Evolutionary conservation across 2,329 filamentous ascomycete genomes (phyloP), one percentile per base, ranked within the genome.

Genomic region (Cyphellophora europaea): DNA sequence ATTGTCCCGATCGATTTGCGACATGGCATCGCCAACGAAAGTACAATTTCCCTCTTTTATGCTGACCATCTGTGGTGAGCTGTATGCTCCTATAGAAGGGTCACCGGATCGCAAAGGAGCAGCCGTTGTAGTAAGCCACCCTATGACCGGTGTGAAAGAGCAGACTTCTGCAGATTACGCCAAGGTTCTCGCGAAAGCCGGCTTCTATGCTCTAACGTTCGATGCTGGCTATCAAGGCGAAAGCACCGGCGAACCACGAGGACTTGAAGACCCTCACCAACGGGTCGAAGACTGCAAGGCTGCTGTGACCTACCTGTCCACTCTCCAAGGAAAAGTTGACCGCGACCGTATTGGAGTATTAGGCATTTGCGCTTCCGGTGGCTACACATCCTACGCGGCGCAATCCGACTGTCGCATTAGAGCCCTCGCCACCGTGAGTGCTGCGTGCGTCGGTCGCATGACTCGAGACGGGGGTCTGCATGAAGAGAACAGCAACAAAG

Each of bases 171-270:
- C 45, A 5, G 34, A 51, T 23, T 57, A 64, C 31, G 58, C 58
- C 11, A 38, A 43, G 3, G 13, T 37, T 0, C 48, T 63, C 5
- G 33, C 55, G 12, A 35, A 53, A 14, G 37, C 41, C 2, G 58
- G 61, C 6, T 62, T 62, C 42, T 38, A 46, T 28, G 32, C 42
- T 5, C 44, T 65, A 5, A 43, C 51, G n/a, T 63, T 48, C 37
- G 61, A 65, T 35, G 53, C 59, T 5, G 52, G 52, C 3, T 59
- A 59, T 33, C 58, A 63, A 36, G 60, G 62, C 15, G 55, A 55
- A 35, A 52, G 44, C 17, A 50, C 38, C 5, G 61, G 61, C 6
- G 35, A 51, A 23, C 61, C 62, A 3, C 56, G 53, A 6, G 36
- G 39, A 11, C 52, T 63, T 1, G 62, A 64, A 44, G 53, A 62